phyloP scores from a whole-genome alignment of 2,329 filamentous ascomycete species.

The Shiraia sp. region DNA sequence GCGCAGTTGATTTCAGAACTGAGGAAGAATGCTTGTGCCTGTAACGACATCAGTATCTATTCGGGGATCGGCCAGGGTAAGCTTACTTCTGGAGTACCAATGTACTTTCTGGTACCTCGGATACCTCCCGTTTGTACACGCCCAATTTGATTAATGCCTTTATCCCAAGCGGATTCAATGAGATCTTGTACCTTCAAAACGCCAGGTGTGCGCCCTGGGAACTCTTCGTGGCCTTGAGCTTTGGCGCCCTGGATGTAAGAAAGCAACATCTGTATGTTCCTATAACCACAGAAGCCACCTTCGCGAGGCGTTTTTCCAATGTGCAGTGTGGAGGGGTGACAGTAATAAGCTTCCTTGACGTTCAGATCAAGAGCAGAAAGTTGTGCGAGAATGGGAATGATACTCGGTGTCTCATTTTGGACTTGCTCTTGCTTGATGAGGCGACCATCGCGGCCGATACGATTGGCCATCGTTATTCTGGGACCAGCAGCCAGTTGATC shows the following conservation, averaged over 20 bases:
- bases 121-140: slow-evolving; percentile 85
- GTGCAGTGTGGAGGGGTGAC: slow-evolving; percentile 74
- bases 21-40: slow-evolving; percentile 79
- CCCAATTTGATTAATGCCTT: slow-evolving; percentile 75
- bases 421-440: slow-evolving; percentile 47
- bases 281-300: slow-evolving; percentile 91
- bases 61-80: neutral
- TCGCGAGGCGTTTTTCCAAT: slow-evolving; percentile 79
- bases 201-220: slow-evolving; percentile 67
- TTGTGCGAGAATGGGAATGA: slow-evolving; percentile 52
- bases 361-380: slow-evolving; percentile 61
- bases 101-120: slow-evolving; percentile 87
- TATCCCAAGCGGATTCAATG: slow-evolving; percentile 88
- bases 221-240: slow-evolving; percentile 61
- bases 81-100: slow-evolving; percentile 83
- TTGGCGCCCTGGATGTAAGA: slow-evolving; percentile 72
- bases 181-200: slow-evolving; percentile 83
- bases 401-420: slow-evolving; percentile 50
- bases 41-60: slow-evolving; percentile 12
- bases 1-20: slow-evolving; percentile 64
- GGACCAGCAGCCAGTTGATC: slow-evolving; percentile 47
- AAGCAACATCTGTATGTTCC: slow-evolving; percentile 90
- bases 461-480: slow-evolving; percentile 44
- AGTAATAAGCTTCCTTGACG: slow-evolving; percentile 76
- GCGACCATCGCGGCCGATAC: slow-evolving; percentile 48